Evolutionary conservation across 176 grass and related monocot genomes (phyloP).

Genomic region (Secale cereale): DNA sequence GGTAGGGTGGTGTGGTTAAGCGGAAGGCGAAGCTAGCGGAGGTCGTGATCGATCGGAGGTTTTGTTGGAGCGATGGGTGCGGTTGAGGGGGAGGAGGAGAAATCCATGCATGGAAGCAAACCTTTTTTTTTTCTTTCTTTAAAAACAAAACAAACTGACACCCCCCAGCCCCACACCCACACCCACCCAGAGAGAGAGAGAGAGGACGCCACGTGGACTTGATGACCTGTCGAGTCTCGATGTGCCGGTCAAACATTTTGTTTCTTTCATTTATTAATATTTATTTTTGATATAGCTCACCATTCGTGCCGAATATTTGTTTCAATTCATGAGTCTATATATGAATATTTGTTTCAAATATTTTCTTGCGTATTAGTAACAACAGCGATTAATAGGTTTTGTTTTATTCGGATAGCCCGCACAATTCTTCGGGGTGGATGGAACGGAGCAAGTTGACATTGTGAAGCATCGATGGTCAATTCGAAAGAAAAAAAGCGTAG

Average conservation of each 20-base stretch:
- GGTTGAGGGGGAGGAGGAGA: slow-evolving; percentile 43
- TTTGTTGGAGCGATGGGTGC: slow-evolving; percentile 50
- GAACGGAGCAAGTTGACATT: background rate
- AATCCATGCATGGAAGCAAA: slow-evolving; percentile 68
- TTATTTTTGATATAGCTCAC: no score
- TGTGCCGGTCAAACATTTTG: background rate
- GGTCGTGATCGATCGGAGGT: slow-evolving; percentile 41
- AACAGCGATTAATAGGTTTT: background rate
- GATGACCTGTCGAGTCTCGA: background rate
- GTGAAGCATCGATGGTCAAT: no score
- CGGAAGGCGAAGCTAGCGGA: slow-evolving; percentile 36
- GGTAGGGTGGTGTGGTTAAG: slow-evolving; percentile 44
- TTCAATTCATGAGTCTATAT: no score
- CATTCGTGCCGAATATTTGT: no score
- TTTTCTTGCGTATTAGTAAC: background rate
- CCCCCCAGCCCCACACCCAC: background rate
- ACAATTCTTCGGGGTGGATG: no score
- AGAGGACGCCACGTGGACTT: background rate
- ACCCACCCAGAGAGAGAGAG: slow-evolving; percentile 2
- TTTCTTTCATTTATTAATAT: no score
- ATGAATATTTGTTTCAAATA: background rate
- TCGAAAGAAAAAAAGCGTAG: no score
- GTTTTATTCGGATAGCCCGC: background rate
- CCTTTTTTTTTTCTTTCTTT: background rate
- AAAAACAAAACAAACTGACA: background rate